Evolutionary conservation across 352 stramenopile genomes (phyloP), one percentile per base, ranked within the genome.

Genomic region (Blastocystis sp.): DNA sequence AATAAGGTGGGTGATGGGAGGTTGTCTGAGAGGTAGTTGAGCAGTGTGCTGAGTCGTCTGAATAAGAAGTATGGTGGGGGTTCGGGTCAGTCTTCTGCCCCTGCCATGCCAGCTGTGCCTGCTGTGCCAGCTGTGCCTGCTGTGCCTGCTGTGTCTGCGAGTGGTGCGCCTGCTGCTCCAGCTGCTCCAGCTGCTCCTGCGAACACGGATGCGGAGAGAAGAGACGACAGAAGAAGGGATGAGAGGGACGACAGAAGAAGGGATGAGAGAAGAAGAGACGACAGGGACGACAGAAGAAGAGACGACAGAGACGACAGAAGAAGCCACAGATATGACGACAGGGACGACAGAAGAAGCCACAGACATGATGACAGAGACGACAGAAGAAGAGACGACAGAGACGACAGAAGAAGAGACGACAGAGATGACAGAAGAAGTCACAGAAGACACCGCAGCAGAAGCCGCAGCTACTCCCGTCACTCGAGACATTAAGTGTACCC

Each of bases 61-160:
- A 40, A 61, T n/a, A 88, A 79, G 45, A 88, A 88, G 38, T 17
- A 14, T 56, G 48, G 48, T 56, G 48, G 5, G 48, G 14, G 48
- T 56, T 56, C 48, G 5, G 48, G 48, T 0, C 5, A 14, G 5
- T 7, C 14, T 7, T 14, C 5, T 56, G 48, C 48, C 14, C 5
- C 14, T 34, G 28, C n/a, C n/a, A n/a, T n/a, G n/a, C n/a, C n/a
- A n/a, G n/a, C 28, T 56, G 48, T 17, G 0, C 5, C 11, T 81
- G 56, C 11, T 81, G 23, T 17, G 11, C 38, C 2, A 65, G 10
- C 7, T 70, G 9, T 23, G 11, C 41, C 5, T 45, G 21, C 43
- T 60, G 2, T 10, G 11, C 71, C 10, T 19, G 38, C 64, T 52
- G 7, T 38, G 19, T 10, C 19, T 11, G 48, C 5, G 48, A 56